phyloP scores from a whole-genome alignment of 2,329 filamentous ascomycete genomes.

The Penicillium digitatum region DNA sequence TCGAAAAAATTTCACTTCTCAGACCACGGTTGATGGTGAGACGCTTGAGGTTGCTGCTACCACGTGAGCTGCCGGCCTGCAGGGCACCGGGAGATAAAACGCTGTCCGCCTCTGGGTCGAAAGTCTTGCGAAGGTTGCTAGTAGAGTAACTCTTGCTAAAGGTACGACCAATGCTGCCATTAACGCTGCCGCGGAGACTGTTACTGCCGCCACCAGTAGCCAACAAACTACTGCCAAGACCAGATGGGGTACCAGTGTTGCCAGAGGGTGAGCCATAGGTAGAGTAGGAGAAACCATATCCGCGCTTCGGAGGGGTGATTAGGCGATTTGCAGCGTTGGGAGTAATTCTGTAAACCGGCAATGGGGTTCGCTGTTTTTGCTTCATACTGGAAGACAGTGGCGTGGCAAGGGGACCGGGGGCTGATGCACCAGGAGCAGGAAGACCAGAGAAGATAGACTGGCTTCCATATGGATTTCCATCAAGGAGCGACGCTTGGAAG shows the following conservation, averaged over 20 bases:
- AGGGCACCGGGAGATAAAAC: constrained; percentile 83
- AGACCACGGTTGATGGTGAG: constrained; percentile 87
- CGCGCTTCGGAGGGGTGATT: constrained; percentile 77
- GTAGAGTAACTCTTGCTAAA: constrained; percentile 85
- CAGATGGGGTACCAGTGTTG: constrained; percentile 64
- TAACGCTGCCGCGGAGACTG: constrained; percentile 37
- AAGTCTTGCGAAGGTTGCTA: constrained; percentile 77
- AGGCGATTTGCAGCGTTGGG: constrained; percentile 75
- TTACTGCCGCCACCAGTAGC: constrained; percentile 33
- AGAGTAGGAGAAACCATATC: constrained; percentile 90
- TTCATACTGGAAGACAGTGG: constrained; percentile 75
- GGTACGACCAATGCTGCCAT: constrained; percentile 61
- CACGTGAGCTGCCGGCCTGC: constrained; percentile 62
- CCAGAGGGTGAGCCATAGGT: constrained; percentile 79
- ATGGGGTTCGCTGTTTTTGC: constrained; percentile 70
- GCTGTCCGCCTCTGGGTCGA: constrained; percentile 72
- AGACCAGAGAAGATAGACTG: constrained; percentile 79
- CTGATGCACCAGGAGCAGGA: constrained; percentile 56
- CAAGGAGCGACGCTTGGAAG: constrained; percentile 74
- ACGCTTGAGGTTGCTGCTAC: constrained; percentile 74
- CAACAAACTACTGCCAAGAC: constrained; percentile 60
- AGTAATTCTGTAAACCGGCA: constrained; percentile 84
- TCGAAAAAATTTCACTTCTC: constrained; percentile 60
- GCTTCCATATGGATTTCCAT: constrained; percentile 85
- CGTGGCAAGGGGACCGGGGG: constrained; percentile 86